These are phyloP conservation scores for Cyclocybe aegerita DNA, from an alignment of 768 basidiomycete species.

Conservation along the genomic window DNA sequence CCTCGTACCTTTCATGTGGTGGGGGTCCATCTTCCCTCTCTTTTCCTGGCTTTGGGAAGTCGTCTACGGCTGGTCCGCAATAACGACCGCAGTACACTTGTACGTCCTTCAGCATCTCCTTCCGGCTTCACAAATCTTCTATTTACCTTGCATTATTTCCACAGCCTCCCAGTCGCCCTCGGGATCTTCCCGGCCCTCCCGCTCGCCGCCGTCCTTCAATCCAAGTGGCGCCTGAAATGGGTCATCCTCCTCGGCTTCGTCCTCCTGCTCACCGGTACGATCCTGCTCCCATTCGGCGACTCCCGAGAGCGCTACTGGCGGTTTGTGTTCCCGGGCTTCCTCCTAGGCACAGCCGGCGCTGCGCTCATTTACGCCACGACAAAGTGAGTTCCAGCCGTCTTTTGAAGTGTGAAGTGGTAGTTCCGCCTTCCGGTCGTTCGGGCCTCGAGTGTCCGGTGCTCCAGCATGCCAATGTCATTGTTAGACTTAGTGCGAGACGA, in stretches of 20 bases:
- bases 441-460: too few relatives aligned
- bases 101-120: conserved; percentile 15
- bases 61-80: conserved; percentile 40
- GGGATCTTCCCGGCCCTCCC: conserved; percentile 34
- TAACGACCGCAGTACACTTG: conserved; percentile 40
- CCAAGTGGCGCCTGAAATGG: conserved; percentile 38
- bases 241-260: conserved; percentile 42
- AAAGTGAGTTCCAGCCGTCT: conserved; percentile 34
- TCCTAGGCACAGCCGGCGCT: conserved; percentile 44
- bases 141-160: background rate
- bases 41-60: conserved; percentile 40
- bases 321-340: conserved; percentile 48
- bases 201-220: conserved; percentile 36
- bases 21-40: conserved; percentile 31
- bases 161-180: conserved; percentile 41
- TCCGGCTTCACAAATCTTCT: conserved; percentile 3
- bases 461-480: too few relatives aligned
- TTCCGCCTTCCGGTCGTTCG: too few relatives aligned
- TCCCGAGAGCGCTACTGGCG: conserved; percentile 43
- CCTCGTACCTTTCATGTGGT: conserved; percentile 37
- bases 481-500: too few relatives aligned
- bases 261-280: conserved; percentile 35
- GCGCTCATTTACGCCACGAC: conserved; percentile 46
- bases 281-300: conserved; percentile 42
- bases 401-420: background rate